Conservation (phyloP, 345 rosid species). For the Pistacia integerrima region DNA sequence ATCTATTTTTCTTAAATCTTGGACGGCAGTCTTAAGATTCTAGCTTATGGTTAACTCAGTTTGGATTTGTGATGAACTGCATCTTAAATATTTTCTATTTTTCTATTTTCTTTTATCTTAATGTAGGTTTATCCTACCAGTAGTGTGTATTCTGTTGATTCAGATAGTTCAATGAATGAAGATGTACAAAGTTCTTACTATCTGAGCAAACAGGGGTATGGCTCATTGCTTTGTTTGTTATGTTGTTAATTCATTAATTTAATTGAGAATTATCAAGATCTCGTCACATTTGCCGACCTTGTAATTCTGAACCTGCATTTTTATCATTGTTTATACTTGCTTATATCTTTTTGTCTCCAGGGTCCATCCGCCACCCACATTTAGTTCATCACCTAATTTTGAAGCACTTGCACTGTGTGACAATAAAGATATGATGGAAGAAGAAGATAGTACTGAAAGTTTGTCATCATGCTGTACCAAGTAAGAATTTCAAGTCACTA, state of each 20-base stretch:
- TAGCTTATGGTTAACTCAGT: too few relatives aligned
- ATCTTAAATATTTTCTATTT: too few relatives aligned
- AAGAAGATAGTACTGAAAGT: conserved; percentile 59
- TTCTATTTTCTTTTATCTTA: conserved; percentile 1
- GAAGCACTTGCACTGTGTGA: conserved; percentile 62
- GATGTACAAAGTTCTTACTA: conserved; percentile 76
- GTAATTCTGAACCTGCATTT: neutral
- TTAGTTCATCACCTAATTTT: conserved; percentile 83
- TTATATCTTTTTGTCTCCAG: conserved; percentile 37
- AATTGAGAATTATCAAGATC: conserved; percentile 2
- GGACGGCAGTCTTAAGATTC: neutral
- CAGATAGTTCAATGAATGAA: conserved; percentile 62
- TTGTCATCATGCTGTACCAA: conserved; percentile 35
- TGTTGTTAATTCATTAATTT: neutral
- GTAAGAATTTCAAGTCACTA: conserved; percentile 29
- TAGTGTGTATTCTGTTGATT: conserved; percentile 49
- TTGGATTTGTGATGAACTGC: too few relatives aligned
- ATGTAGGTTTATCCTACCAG: conserved; percentile 63
- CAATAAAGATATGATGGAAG: conserved; percentile 52
- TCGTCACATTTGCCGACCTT: neutral
- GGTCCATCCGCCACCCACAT: conserved; percentile 87
- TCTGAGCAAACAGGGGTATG: conserved; percentile 58
- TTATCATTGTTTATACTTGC: conserved; percentile 20
- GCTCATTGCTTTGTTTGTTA: conserved; percentile 7
- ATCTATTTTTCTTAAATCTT: neutral